These are phyloP conservation scores for Podila clonocystis DNA, from an alignment of 192 early-diverging fungal genomes.

Conservation along the genomic window DNA sequence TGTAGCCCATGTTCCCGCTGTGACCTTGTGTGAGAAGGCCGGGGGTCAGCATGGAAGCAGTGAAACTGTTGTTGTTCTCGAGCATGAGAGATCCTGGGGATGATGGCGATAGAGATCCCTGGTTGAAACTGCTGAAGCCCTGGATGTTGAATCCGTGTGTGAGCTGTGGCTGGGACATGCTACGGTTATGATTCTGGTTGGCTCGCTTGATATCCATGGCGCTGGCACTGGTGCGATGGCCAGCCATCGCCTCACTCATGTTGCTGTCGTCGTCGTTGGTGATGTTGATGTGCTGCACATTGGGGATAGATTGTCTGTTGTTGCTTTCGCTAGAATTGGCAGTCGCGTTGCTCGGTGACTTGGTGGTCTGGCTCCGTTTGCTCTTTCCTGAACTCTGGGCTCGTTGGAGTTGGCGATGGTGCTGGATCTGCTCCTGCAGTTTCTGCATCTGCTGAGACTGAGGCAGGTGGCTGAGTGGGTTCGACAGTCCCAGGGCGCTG, in stretches of 20 bases:
- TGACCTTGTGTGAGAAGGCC: slow-evolving; percentile 8
- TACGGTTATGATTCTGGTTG: slow-evolving; percentile 18
- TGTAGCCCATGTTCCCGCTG: not conserved
- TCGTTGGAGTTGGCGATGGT: slow-evolving; percentile 28
- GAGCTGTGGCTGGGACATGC: slow-evolving; percentile 14
- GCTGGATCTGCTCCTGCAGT: slow-evolving; percentile 40
- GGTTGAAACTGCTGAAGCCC: slow-evolving; percentile 23
- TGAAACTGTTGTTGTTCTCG: slow-evolving; percentile 20
- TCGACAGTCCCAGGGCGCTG: slow-evolving; percentile 30
- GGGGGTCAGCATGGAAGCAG: slow-evolving; percentile 3
- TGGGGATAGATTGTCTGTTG: slow-evolving; percentile 5
- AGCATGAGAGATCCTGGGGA: slow-evolving; percentile 23
- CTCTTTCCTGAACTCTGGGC: not conserved
- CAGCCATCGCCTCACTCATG: slow-evolving; percentile 16
- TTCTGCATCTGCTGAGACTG: slow-evolving; percentile 38
- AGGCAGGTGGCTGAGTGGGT: slow-evolving; percentile 29
- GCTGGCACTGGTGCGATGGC: slow-evolving; percentile 9
- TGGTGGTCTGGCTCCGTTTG: not conserved
- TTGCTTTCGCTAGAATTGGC: not conserved
- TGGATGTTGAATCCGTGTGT: slow-evolving; percentile 34
- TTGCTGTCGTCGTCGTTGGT: slow-evolving; percentile 26
- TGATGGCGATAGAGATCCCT: slow-evolving; percentile 12
- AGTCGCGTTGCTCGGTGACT: not conserved
- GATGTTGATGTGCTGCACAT: slow-evolving; percentile 42
- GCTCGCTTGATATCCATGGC: slow-evolving; percentile 35